These are phyloP conservation scores for Salix udensis DNA, from an alignment of 345 rosid genomes.

Conservation along the genomic window DNA sequence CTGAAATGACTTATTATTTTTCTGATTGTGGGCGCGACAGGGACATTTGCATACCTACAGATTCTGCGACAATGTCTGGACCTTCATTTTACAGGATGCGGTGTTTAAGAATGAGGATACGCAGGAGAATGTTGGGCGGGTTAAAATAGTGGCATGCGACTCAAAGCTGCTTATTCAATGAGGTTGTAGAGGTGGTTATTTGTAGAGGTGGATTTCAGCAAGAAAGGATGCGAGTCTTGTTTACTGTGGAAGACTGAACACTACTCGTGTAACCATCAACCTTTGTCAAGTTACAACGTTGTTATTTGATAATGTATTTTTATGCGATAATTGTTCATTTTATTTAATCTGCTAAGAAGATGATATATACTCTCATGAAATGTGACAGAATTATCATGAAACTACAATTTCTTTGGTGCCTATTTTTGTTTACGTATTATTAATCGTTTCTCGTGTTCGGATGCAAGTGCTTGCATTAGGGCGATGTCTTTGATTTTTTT, in stretches of 20 bases:
- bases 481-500: background rate
- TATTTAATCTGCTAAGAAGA: slow-evolving; percentile 7
- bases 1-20: background rate
- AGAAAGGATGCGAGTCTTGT: slow-evolving; percentile 4
- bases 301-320: background rate
- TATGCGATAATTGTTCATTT: slow-evolving; percentile 2
- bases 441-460: background rate
- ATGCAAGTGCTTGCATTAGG: background rate
- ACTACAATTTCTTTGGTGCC: background rate
- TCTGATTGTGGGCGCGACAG: slow-evolving; percentile 32
- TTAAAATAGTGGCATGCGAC: slow-evolving; percentile 96
- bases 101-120: slow-evolving; percentile 62
- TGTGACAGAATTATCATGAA: background rate
- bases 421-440: background rate
- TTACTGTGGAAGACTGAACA: slow-evolving; percentile 16
- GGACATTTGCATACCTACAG: slow-evolving; percentile 99
- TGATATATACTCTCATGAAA: background rate
- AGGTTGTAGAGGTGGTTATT: slow-evolving; percentile 14
- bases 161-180: slow-evolving; percentile 85
- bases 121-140: slow-evolving; percentile 62
- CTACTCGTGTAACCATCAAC: slow-evolving; percentile 25
- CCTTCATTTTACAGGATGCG: slow-evolving; percentile 83
- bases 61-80: slow-evolving; percentile 99
- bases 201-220: slow-evolving; percentile 11
- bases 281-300: background rate